These are phyloP conservation scores for Rhododendron williamsianum DNA, from an alignment of 148 eudicot species.

Conservation along the genomic window DNA sequence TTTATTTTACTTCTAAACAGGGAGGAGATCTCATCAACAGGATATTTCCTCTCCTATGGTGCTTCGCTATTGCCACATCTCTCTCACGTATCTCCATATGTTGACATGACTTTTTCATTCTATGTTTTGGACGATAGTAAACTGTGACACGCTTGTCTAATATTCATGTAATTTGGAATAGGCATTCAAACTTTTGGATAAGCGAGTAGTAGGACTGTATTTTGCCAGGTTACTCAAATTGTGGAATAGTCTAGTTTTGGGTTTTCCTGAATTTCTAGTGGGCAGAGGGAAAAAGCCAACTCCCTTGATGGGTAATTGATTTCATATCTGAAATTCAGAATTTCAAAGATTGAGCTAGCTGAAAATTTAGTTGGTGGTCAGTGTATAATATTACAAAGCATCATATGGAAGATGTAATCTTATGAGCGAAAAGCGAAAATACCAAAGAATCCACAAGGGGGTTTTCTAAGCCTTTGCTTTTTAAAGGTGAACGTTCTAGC, in stretches of 20 bases:
- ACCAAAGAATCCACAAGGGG: not conserved
- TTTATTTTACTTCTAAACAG: constrained; percentile 21
- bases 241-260: not conserved
- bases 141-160: not conserved
- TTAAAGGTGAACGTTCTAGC: not conserved
- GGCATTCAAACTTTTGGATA: not conserved
- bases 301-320: not conserved
- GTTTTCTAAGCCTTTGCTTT: not conserved
- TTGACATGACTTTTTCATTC: constrained; percentile 9
- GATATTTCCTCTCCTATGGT: constrained; percentile 51
- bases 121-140: not conserved
- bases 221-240: not conserved
- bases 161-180: not conserved
- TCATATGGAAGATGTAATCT: not conserved
- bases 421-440: too few relatives aligned
- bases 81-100: constrained; percentile 45
- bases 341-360: not conserved
- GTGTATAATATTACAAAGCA: not conserved
- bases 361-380: not conserved
- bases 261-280: not conserved
- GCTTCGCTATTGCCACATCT: constrained; percentile 64
- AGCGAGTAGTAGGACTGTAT: not conserved
- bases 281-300: not conserved
- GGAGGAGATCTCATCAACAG: constrained; percentile 20
- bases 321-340: not conserved